A percentile compares a stretch with the other conserved stretches of the same genome.
phyloP scores from a whole-genome alignment of 495 filamentous ascomycete species.

The Podospora pseudocomata region DNA sequence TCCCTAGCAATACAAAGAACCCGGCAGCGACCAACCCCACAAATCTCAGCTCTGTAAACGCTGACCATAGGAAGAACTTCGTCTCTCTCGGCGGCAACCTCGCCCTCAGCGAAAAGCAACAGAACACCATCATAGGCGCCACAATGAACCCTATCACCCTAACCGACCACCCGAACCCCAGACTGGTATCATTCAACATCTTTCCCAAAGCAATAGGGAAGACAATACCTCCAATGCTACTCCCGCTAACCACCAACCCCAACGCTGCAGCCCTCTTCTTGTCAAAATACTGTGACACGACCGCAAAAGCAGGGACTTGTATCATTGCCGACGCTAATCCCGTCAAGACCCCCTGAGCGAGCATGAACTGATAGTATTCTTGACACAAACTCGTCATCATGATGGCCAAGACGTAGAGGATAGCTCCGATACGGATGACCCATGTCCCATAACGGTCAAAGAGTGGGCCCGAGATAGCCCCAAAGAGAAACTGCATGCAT shows the following conservation, averaged over 20 bases:
- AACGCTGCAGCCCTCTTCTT: constrained; percentile 51
- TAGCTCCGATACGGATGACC: constrained; percentile 39
- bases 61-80: constrained; percentile 39
- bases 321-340: constrained; percentile 51
- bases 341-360: constrained; percentile 56
- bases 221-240: constrained; percentile 55
- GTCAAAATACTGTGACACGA: constrained; percentile 54
- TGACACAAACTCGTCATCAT: constrained; percentile 59
- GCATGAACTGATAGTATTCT: constrained; percentile 59
- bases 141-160: constrained; percentile 57
- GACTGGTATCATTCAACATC: constrained; percentile 33
- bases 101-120: constrained; percentile 39
- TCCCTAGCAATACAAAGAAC: constrained; percentile 49
- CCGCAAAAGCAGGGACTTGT: constrained; percentile 49
- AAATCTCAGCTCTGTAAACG: constrained; percentile 39
- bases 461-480: constrained; percentile 46
- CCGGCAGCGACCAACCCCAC: constrained; percentile 38
- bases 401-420: constrained; percentile 38
- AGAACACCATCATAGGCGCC: constrained; percentile 45
- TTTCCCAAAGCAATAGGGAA: constrained; percentile 46
- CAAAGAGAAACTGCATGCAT: constrained; percentile 49
- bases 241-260: constrained; percentile 54
- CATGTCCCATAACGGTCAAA: constrained; percentile 51
- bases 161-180: constrained; percentile 61
- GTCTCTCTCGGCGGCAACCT: constrained; percentile 45